Conservation (phyloP, 768 basidiomycete species). For the Boletales sp. region DNA sequence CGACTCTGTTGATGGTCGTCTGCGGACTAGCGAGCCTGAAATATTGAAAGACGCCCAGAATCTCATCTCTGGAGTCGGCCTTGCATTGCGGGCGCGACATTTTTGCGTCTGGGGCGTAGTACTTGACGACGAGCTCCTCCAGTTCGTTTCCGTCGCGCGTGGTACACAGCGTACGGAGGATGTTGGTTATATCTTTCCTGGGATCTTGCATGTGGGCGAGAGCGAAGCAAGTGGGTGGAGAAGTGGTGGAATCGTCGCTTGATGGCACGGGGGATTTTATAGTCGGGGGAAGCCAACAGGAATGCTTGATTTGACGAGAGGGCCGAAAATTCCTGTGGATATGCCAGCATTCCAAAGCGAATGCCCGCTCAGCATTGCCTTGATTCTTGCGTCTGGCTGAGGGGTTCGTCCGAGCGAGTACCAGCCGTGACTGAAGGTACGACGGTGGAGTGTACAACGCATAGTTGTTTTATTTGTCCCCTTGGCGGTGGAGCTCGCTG, state of each 20-base stretch:
- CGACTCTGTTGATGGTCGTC: conserved; percentile 39
- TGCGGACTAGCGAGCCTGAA: conserved; percentile 60
- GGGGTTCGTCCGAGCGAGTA: too few species aligned
- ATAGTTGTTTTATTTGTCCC: too few species aligned
- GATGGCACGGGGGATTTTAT: conserved; percentile 9
- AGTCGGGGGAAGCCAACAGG: conserved; percentile 4
- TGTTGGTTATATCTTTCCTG: conserved; percentile 41
- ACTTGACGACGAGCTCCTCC: conserved; percentile 42
- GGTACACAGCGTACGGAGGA: conserved; percentile 45
- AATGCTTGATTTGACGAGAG: too few species aligned
- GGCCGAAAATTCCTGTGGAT: not conserved
- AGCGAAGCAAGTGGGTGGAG: not conserved
- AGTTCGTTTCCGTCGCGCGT: conserved; percentile 49
- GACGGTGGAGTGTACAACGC: too few species aligned
- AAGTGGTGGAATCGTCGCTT: not conserved
- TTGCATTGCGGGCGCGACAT: conserved; percentile 60
- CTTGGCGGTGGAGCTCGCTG: not conserved
- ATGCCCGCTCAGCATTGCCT: too few species aligned
- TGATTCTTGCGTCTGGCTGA: too few species aligned
- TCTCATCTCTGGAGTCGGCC: conserved; percentile 49
- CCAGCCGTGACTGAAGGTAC: not conserved
- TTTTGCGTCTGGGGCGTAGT: conserved; percentile 51
- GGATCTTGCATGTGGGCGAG: conserved; percentile 54
- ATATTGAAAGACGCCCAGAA: conserved; percentile 67
- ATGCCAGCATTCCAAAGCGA: conserved; percentile 6